Evolutionary conservation across 495 filamentous ascomycete genomes (phyloP), one percentile per base, ranked within the genome.

Genomic region (Podospora pseudoanserina): DNA sequence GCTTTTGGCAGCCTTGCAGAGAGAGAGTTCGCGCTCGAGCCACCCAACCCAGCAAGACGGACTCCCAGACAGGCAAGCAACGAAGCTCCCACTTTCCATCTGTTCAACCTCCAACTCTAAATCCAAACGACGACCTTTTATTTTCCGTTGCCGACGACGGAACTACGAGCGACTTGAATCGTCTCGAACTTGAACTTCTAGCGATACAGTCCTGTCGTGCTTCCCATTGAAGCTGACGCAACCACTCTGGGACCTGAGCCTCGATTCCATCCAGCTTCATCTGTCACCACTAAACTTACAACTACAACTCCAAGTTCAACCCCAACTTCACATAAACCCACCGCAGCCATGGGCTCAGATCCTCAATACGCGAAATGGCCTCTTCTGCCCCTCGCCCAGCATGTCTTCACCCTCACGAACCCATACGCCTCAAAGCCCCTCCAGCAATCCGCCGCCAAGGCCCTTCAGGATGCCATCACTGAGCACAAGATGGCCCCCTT

Each of bases 401-500:
- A 97, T 81, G 94, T 99, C 82, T 99, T 99, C 86, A 92, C 91
- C 77, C 86, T 97, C 82, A 94, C 92, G 73, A 97, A 97, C 81
- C 89, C 93, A 70, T 89, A 91, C 72, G 88, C 93, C 68, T 77
- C 89, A 30, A 81, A 85, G 68, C 69, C 86, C 53, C 81, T 87
- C 65, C 89, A 90, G 77, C 88, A 96, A 79, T 79, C 86, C 13
- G 89, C 92, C 19, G 82, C 93, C 75, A 91, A 94, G 80, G 87
- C 88, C 72, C 86, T 99, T 64, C 93, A 97, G 85, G 89, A 97
- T 88, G 96, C 88, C 73, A 97, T 99, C 81, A 83, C 79, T 66
- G 92, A 96, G 79, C 84, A 95, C 74, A 96, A 97, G 82, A 97
- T 98, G 92, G 95, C 96, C 53, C 94, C 95, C 18, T 87, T 98